Evolutionary conservation across 139 green algal species (phyloP), one percentile per base, ranked within the genome.

Genomic region (Picochlorum sp.): DNA sequence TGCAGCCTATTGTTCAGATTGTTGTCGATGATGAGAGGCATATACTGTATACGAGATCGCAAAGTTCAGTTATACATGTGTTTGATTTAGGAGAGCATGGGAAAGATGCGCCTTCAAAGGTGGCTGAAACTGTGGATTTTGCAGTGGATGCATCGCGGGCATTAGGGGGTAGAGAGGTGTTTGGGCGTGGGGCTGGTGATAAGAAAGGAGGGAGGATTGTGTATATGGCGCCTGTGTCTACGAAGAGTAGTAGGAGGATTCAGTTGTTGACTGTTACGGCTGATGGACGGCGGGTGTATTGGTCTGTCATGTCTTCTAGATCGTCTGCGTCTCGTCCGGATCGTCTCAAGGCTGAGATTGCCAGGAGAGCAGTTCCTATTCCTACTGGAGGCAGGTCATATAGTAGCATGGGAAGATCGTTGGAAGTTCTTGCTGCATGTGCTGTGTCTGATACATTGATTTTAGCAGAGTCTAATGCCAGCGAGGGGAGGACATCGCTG

Each of bases 241-340:
- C 51, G 9, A 24, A 28, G 4, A 70, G 78, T 50, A 74, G 60
- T 15, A 28, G 44, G 11, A 61, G 63, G 34, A 68, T 96, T 30
- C 87, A 95, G 49, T 75, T 97, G 18, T 63, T 96, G 56, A 90
- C 83, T 2, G 73, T 96, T 16, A 90, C 86, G 1, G 78, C 84
- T 10, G 89, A 96, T 57, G 91, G 89, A 10, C 69, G 86, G 1
- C 76, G 91, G 15, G 80, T 95, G 2, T 97, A 91, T 77, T 89
- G 95, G 67, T 34, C 50, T 24, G 23, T 49, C 18, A 11, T 21
- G 49, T 13, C 20, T 47, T 56, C 59, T 15, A 4, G 13, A 15
- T 7, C 23, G 28, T 58, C 62, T 59, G 45, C 21, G 23, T 45
- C 23, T 24, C 14, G 81, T 4, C 83, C 83, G 3, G 64, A 68